phyloP scores from a whole-genome alignment of 2,329 filamentous ascomycete species.

The Hypoxylon sp. region DNA sequence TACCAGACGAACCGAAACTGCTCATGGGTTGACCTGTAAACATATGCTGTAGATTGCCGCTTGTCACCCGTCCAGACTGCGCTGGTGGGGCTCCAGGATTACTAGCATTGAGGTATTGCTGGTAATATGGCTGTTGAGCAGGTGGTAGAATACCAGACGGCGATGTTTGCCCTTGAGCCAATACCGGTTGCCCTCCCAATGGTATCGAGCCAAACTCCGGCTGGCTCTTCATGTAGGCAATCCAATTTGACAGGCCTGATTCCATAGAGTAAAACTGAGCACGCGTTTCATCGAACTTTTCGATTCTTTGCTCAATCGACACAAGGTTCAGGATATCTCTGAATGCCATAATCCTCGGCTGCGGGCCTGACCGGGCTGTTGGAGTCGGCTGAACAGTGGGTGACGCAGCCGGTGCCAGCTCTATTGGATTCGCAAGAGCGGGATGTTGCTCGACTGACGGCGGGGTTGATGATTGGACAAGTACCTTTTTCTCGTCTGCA shows the following conservation, averaged over 20 bases:
- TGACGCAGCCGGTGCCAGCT: slow-evolving; percentile 9
- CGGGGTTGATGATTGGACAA: slow-evolving; percentile 53
- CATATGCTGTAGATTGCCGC: slow-evolving; percentile 52
- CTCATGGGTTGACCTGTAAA: slow-evolving; percentile 57
- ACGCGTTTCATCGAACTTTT: slow-evolving; percentile 79
- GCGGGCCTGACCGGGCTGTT: slow-evolving; percentile 24
- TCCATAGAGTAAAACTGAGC: slow-evolving; percentile 78
- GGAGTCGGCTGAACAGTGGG: slow-evolving; percentile 24
- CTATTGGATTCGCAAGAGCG: slow-evolving; percentile 34
- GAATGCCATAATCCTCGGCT: slow-evolving; percentile 69
- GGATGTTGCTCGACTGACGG: slow-evolving; percentile 57
- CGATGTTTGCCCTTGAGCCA: slow-evolving; percentile 29
- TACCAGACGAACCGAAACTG: slow-evolving; percentile 66
- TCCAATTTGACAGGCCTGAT: slow-evolving; percentile 77
- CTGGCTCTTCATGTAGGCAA: slow-evolving; percentile 60
- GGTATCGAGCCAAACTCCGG: slow-evolving; percentile 59
- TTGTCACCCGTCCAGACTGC: slow-evolving; percentile 46
- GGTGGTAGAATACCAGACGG: slow-evolving; percentile 29
- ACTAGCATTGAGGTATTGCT: slow-evolving; percentile 68
- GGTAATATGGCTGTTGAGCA: slow-evolving; percentile 66
- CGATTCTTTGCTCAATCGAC: slow-evolving; percentile 75
- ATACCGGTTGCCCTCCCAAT: slow-evolving; percentile 24
- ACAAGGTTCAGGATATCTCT: slow-evolving; percentile 81
- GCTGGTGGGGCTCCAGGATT: slow-evolving; percentile 51
- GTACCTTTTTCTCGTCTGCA: slow-evolving; percentile 58